Conservation (phyloP, 2,329 filamentous ascomycete species). For the Paracoccidioides lutzii region DNA sequence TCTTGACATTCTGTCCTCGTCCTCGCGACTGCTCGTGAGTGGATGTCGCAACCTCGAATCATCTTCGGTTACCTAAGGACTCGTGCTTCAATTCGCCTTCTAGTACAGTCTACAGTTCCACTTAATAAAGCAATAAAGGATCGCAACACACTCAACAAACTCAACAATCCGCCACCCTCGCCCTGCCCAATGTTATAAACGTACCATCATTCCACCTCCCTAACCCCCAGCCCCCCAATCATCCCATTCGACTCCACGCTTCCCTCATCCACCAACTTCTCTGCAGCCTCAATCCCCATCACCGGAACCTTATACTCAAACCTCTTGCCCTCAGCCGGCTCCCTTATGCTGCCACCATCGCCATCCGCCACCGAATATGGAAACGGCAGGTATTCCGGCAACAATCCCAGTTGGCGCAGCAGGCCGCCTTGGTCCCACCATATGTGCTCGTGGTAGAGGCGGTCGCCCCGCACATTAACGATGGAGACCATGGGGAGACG, state of each 20-base stretch:
- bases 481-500: constrained; percentile 46
- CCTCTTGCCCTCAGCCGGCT: constrained; percentile 27
- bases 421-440: constrained; percentile 53
- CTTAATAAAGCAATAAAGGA: no score
- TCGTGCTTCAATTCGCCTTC: no score
- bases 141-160: not conserved
- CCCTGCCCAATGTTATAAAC: not conserved
- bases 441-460: constrained; percentile 41
- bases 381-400: constrained; percentile 53
- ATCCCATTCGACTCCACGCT: constrained; percentile 43
- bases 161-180: no score
- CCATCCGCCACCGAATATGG: constrained; percentile 41
- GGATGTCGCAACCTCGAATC: no score
- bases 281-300: constrained; percentile 41
- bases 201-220: not conserved
- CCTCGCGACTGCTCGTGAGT: no score
- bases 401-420: constrained; percentile 44
- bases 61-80: no score
- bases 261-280: constrained; percentile 41
- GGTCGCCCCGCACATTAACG: constrained; percentile 40
- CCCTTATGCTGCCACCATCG: constrained; percentile 1
- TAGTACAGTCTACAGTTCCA: no score
- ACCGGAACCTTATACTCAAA: constrained; percentile 51
- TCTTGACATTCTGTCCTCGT: no score
- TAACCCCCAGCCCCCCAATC: constrained; percentile 27